Evolutionary conservation across 2,329 filamentous ascomycete genomes (phyloP).

Genomic region (Alternaria panax): DNA sequence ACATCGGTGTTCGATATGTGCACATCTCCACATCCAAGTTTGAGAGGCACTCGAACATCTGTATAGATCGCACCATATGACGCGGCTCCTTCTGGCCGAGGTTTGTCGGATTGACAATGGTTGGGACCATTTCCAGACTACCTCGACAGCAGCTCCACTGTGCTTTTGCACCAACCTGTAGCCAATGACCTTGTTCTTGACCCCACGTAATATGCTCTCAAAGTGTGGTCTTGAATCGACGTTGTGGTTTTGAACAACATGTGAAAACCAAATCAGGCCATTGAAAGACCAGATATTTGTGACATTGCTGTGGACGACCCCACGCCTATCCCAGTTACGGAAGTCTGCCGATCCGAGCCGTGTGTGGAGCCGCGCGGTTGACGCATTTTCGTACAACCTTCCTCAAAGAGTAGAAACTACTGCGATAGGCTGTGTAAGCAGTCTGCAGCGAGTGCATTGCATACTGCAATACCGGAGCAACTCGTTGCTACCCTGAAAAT

Average conservation of each 20-base stretch:
- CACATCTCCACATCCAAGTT: not conserved
- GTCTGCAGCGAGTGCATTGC: slow-evolving; percentile 11
- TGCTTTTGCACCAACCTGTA: not conserved
- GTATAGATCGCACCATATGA: not conserved
- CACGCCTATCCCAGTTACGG: slow-evolving; percentile 7
- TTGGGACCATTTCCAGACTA: not conserved
- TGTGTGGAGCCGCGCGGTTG: slow-evolving; percentile 21
- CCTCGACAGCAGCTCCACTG: not conserved
- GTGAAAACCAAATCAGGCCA: not conserved
- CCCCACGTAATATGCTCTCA: not conserved
- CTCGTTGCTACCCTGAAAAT: slow-evolving; percentile 1
- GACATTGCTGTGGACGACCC: not conserved
- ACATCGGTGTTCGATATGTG: not conserved
- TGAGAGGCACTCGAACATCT: not conserved
- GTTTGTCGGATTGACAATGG: not conserved
- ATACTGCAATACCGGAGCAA: slow-evolving; percentile 9
- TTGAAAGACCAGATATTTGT: not conserved
- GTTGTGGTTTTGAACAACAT: not conserved
- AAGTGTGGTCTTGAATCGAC: not conserved
- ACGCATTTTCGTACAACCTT: slow-evolving; percentile 9
- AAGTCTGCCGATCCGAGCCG: slow-evolving; percentile 20
- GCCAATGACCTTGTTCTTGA: not conserved
- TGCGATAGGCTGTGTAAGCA: not conserved
- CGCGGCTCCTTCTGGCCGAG: not conserved
- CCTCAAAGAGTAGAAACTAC: slow-evolving; percentile 1